Percentiles rank a stretch among this genome's conserved stretches.
phyloP scores from a whole-genome alignment of 768 basidiomycete genomes.

The Collybia nuda region DNA sequence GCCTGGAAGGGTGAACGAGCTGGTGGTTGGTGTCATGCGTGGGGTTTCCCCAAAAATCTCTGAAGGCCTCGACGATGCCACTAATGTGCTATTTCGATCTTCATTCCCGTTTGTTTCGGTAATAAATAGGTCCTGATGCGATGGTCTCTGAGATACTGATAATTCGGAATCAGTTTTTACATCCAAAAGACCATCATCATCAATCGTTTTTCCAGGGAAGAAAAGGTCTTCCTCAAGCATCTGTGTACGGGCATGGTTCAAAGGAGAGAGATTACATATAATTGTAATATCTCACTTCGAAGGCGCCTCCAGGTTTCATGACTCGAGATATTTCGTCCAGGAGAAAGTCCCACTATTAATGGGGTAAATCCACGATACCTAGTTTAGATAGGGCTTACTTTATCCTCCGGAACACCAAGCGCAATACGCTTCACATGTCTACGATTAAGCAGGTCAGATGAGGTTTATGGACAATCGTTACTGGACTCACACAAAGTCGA shows the following conservation, averaged over 20 bases:
- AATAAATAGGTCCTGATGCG: conserved; percentile 4
- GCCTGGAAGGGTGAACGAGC: conserved; percentile 10
- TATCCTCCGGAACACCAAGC: conserved; percentile 74
- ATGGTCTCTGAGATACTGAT: conserved; percentile 16
- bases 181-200: conserved; percentile 31
- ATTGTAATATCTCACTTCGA: conserved; percentile 47
- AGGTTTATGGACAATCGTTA: background rate
- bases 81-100: background rate
- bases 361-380: background rate
- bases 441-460: conserved; percentile 7
- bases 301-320: conserved; percentile 71
- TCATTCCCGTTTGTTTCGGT: conserved; percentile 1
- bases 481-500: conserved; percentile 69
- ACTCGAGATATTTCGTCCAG: conserved; percentile 71
- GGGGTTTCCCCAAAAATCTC: conserved; percentile 9
- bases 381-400: conserved; percentile 35
- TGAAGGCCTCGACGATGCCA: conserved; percentile 3
- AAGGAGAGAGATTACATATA: background rate
- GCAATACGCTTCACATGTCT: conserved; percentile 74
- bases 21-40: conserved; percentile 9
- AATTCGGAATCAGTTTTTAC: conserved; percentile 21
- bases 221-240: conserved; percentile 75
- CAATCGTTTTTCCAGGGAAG: conserved; percentile 57
- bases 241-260: conserved; percentile 33
- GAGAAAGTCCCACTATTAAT: conserved; percentile 59